These are phyloP conservation scores for Ceratopteris richardii DNA, from an alignment of 75 land plant species.

Conservation along the genomic window DNA sequence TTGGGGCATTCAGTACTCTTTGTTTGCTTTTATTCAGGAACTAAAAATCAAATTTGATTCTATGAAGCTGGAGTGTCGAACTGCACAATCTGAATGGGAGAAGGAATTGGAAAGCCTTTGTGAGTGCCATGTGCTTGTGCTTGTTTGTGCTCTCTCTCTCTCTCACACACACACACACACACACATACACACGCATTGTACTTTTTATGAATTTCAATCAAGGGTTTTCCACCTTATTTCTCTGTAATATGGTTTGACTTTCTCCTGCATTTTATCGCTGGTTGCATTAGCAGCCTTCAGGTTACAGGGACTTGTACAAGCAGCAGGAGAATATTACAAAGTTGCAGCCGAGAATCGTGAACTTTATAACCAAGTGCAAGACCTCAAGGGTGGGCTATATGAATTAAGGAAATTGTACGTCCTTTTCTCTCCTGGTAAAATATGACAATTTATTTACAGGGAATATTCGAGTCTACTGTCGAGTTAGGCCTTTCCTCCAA, in stretches of 20 bases:
- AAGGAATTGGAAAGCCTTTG: conserved; percentile 35
- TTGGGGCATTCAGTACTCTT: too few species aligned
- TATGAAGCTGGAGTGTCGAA: conserved; percentile 26
- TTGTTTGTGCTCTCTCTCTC: too few species aligned
- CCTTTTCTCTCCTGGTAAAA: not conserved
- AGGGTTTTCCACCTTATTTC: too few species aligned
- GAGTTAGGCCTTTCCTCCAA: conserved; percentile 30
- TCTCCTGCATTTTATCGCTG: too few species aligned
- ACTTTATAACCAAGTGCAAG: conserved; percentile 88
- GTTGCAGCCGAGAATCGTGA: conserved; percentile 71
- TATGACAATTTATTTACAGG: conserved; percentile 14
- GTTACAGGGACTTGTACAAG: conserved; percentile 39
- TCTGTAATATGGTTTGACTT: not conserved
- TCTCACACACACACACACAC: too few species aligned
- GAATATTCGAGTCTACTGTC: conserved; percentile 35
- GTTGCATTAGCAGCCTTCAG: conserved; percentile 22
- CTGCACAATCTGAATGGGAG: conserved; percentile 16
- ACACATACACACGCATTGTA: too few species aligned
- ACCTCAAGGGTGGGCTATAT: conserved; percentile 47
- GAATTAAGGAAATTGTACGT: not conserved
- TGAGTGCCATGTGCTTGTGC: conserved; percentile 30
- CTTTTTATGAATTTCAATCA: too few species aligned
- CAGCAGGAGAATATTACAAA: conserved; percentile 55
- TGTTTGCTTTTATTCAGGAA: conserved; percentile 49
- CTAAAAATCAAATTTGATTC: conserved; percentile 25